phyloP scores from a whole-genome alignment of 1,284 basidiomycete species.

The Sutorius eximius region DNA sequence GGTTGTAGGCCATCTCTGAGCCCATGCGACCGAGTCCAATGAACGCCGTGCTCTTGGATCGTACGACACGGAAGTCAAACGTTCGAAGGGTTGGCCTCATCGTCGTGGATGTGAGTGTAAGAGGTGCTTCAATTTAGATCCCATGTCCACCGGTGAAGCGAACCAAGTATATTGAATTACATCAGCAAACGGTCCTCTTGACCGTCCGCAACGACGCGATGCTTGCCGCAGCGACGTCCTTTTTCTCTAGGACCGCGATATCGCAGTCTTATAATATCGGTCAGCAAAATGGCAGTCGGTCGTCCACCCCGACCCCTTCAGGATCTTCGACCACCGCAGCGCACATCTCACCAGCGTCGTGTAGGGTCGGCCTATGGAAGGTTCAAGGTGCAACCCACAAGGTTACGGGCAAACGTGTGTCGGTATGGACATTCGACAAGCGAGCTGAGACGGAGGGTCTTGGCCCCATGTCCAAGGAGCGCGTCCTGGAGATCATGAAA shows the following conservation, averaged over 20 bases:
- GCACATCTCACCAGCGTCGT: slow-evolving; percentile 43
- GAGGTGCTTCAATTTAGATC: not conserved
- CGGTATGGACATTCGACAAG: slow-evolving; percentile 90
- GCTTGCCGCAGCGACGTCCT: slow-evolving; percentile 88
- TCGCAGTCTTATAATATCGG: slow-evolving; percentile 81
- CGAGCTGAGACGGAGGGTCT: slow-evolving; percentile 72
- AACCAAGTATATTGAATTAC: slow-evolving; percentile 11
- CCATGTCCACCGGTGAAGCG: not conserved
- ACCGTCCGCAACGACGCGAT: slow-evolving; percentile 39
- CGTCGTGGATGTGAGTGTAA: not conserved
- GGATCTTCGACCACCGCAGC: slow-evolving; percentile 45
- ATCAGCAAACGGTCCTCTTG: slow-evolving; percentile 9
- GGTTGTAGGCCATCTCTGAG: slow-evolving; percentile 79
- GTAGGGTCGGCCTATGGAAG: slow-evolving; percentile 84
- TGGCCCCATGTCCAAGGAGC: slow-evolving; percentile 62
- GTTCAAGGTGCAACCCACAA: slow-evolving; percentile 85
- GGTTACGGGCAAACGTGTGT: slow-evolving; percentile 83
- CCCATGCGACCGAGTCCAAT: slow-evolving; percentile 85
- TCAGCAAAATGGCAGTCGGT: slow-evolving; percentile 47
- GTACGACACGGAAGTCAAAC: slow-evolving; percentile 29
- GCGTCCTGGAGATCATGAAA: slow-evolving; percentile 80
- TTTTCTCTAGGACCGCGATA: slow-evolving; percentile 85
- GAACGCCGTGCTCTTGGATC: slow-evolving; percentile 64
- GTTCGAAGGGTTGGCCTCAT: slow-evolving; percentile 45
- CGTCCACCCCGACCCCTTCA: slow-evolving; percentile 60